A percentile compares a stretch with the other conserved stretches of the same genome.
These are phyloP conservation scores for Fusarium domesticum DNA, from an alignment of 2,329 filamentous ascomycete genomes.

Conservation along the genomic window DNA sequence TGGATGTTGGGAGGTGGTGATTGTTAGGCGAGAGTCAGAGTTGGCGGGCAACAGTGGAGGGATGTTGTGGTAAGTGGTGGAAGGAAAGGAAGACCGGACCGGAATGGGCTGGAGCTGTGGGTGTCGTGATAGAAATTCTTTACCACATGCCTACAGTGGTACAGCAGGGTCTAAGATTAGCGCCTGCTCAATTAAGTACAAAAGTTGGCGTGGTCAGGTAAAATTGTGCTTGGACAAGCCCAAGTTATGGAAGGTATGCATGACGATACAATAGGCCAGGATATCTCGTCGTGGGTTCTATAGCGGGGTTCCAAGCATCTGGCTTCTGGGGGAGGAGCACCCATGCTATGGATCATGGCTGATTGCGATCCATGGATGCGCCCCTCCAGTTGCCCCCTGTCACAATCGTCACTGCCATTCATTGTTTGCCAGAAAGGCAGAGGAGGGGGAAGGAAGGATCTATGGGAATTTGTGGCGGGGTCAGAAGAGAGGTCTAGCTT, in stretches of 20 bases:
- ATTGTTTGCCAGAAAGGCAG: too few relatives aligned
- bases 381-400: too few relatives aligned
- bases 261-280: neutral
- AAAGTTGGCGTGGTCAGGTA: neutral
- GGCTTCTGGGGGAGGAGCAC: neutral
- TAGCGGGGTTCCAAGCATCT: neutral
- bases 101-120: slow-evolving; percentile 14
- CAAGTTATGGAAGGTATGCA: neutral
- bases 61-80: slow-evolving; percentile 3
- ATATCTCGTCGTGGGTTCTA: neutral
- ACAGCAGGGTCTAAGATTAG: neutral
- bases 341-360: too few relatives aligned
- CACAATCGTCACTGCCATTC: too few relatives aligned
- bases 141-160: too few relatives aligned
- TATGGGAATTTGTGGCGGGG: too few relatives aligned
- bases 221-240: neutral
- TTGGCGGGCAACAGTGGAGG: slow-evolving; percentile 11
- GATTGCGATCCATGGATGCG: too few relatives aligned
- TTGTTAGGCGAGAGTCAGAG: slow-evolving; percentile 13
- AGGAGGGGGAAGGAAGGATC: too few relatives aligned
- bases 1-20: slow-evolving; percentile 9
- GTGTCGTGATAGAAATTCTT: too few relatives aligned
- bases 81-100: slow-evolving; percentile 28
- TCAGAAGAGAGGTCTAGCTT: too few relatives aligned
- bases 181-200: neutral